Percentiles rank a stretch among this genome's conserved stretches.
phyloP scores from a whole-genome alignment of 176 grass and related monocot genomes.

The Urochloa ruziziensis region DNA sequence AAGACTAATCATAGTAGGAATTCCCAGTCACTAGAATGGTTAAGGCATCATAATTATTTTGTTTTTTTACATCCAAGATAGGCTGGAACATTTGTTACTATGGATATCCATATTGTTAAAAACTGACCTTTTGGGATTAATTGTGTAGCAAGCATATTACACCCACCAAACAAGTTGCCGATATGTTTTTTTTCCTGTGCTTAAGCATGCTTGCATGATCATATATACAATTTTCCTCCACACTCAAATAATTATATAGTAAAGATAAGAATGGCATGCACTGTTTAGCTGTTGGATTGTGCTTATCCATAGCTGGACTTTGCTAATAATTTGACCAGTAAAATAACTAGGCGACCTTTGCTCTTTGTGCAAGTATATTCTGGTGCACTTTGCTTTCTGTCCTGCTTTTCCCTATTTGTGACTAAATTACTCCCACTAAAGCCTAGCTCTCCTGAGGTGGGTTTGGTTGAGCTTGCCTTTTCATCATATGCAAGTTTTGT shows the following conservation, averaged over 20 bases:
- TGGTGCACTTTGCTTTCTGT: conserved; percentile 43
- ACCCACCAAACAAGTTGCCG: not conserved
- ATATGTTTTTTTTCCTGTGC: not conserved
- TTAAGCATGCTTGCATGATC: not conserved
- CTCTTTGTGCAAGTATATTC: conserved; percentile 47
- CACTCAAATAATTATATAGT: not conserved
- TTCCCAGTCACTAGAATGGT: not conserved
- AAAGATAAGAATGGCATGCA: not conserved
- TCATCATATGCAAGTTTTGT: conserved; percentile 13
- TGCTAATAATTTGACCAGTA: conserved; percentile 22
- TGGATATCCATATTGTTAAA: too few species aligned
- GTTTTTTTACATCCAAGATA: not conserved
- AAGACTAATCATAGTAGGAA: not conserved
- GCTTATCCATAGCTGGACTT: conserved; percentile 37
- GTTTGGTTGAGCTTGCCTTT: conserved; percentile 37
- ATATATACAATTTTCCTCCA: not conserved
- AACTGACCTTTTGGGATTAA: too few species aligned
- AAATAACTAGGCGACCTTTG: conserved; percentile 40
- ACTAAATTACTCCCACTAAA: conserved; percentile 37
- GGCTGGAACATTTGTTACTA: not conserved
- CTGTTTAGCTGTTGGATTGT: conserved; percentile 27
- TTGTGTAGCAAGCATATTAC: not conserved
- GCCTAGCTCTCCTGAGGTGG: not conserved
- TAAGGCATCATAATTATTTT: not conserved
- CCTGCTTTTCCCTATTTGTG: conserved; percentile 29